Base-by-base conservation (phyloP, 169 alveolate species). In the Plasmodium berghei region DNA sequence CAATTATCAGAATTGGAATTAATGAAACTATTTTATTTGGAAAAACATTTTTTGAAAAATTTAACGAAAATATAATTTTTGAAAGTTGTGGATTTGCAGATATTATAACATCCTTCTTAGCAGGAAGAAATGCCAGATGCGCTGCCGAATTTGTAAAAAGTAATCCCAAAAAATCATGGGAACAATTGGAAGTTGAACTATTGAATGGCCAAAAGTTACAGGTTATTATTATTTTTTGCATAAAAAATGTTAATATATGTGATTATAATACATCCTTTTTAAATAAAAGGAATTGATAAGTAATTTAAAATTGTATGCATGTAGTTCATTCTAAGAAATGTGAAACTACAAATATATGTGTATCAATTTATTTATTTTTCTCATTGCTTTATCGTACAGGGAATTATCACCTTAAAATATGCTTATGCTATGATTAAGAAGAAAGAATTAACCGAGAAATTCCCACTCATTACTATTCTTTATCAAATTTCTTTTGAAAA, bases 81-180 rank as follows among this genome's bases (percentile, higher is more conserved):
- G 99, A 97, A 71, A 94, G 97, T 72, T 96, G 97, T 52, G 99
- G 99, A 28, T 87, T 96, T 69, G 99, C 98, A 5, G 99, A 97
- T 87, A 87, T 96, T 56, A 96, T 97, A 45, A 96, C 99, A 18
- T 96, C 99, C 42, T 96, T 97, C 73, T 92, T 96, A 48, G 98
- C 97, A 5, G 99, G 99, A 3, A 91, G 99, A 48, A 97, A 97
- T 89, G 97, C 95, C 24, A 92, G 95, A 64, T 96, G 98, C n/a
- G 98, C 98, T 22, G 98, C 97, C 24, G 98, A 94, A 63, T 97
- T 96, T 89, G 97, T 97, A 54, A 93, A 91, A 34, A 83, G 92
- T 49, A 66, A 77, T 1, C 98, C 97, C 0, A 89, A 72, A 70
- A 95, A 95, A 80, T 69, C 95, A 28, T 97, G 99, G 99, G 94